Evolutionary conservation across 1,284 basidiomycete genomes (phyloP).

Genomic region (Salmacisia buchloeana): DNA sequence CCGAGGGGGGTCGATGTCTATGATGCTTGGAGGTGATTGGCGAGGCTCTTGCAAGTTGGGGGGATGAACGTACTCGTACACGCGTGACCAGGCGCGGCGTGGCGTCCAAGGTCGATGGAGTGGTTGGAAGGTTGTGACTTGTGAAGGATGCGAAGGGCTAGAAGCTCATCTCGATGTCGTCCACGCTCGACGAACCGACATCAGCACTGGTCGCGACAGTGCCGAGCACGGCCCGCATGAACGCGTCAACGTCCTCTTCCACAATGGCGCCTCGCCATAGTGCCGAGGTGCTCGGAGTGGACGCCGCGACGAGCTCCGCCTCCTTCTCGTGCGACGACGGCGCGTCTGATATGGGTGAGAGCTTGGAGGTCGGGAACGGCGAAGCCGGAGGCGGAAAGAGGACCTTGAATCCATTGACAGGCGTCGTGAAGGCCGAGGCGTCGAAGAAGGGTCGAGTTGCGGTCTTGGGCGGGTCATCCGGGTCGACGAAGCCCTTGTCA

Average conservation of each 20-base stretch:
- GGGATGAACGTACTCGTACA: no score
- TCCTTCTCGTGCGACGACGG: background rate
- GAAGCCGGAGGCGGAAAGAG: background rate
- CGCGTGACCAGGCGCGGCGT: no score
- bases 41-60: no score
- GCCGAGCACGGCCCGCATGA: background rate
- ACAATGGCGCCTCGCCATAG: background rate
- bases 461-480: background rate
- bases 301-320: background rate
- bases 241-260: background rate
- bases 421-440: background rate
- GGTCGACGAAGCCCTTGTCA: background rate
- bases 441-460: background rate
- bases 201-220: background rate
- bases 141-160: no score
- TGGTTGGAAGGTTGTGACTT: no score
- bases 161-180: conserved; percentile 3
- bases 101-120: no score
- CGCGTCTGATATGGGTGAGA: background rate
- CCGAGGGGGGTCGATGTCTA: no score
- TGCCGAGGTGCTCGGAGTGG: background rate
- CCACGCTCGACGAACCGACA: background rate
- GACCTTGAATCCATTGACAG: background rate
- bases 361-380: background rate
- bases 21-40: no score